These are phyloP conservation scores for Boeremia exigua DNA, from an alignment of 2,329 filamentous ascomycete genomes.

Conservation along the genomic window DNA sequence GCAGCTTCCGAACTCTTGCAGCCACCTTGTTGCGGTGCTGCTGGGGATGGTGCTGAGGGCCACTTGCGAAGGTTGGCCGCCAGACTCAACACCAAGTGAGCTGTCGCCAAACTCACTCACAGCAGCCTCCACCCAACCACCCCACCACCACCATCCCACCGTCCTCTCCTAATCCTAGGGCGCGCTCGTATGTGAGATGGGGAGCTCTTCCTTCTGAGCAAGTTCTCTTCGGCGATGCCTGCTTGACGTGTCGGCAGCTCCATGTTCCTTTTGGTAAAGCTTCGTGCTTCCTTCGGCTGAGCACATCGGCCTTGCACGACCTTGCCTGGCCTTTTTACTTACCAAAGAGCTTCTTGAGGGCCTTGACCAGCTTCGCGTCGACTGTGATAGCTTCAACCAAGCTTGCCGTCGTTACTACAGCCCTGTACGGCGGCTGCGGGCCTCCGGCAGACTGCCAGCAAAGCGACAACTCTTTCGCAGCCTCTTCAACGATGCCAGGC, in stretches of 20 bases:
- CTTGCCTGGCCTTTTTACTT: not conserved
- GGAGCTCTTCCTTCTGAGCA: not conserved
- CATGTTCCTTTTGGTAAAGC: not conserved
- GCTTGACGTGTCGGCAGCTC: not conserved
- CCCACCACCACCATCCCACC: not conserved
- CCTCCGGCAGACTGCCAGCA: not conserved
- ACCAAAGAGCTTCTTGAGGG: not conserved
- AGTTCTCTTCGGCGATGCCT: not conserved
- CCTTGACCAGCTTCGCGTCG: not conserved
- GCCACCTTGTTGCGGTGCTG: not conserved
- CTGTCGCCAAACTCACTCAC: not conserved
- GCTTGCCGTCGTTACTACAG: not conserved
- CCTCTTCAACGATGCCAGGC: not conserved
- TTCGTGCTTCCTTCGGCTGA: not conserved
- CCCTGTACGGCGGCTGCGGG: not conserved
- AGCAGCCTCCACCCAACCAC: not conserved
- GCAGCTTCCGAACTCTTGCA: not conserved
- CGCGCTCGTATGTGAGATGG: not conserved
- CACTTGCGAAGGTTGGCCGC: not conserved
- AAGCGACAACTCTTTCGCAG: not conserved
- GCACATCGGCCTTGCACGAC: not conserved
- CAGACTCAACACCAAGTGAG: slow-evolving; percentile 12
- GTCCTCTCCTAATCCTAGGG: too few species aligned
- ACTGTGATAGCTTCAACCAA: not conserved
- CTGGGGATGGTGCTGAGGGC: not conserved